Base-by-base conservation (phyloP, 495 filamentous ascomycete species). In the Aspergillus homomorphus region DNA sequence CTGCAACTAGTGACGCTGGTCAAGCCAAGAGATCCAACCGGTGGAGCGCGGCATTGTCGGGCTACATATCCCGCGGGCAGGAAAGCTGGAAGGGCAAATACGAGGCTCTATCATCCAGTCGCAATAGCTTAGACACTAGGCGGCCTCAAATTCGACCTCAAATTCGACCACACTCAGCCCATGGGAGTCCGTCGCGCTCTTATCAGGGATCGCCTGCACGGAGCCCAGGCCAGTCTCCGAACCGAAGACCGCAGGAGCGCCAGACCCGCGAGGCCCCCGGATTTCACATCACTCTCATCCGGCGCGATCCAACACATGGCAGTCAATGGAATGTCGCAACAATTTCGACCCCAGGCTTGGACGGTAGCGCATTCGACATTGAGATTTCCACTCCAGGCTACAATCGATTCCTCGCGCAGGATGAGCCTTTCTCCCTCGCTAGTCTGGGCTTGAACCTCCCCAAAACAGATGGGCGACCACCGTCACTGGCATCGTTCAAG, bases 261-360 rank as follows among this genome's bases (percentile, higher is more conserved):
- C 3, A 51, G 33, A 15, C 50, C 51, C 45, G 55, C 12, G 24
- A 64, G 30, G 48, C 55, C 64, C 56, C 66, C 14, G 69, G 72
- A 7, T 73, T 85, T 79, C 84, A 85, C n/a, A 81, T 97, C 28
- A 96, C 89, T 0, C 74, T 98, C 14, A 96, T 98, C 53, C 88
- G 94, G 15, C 88, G 94, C 33, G 91, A 97, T 72, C 88, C 91
- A 3, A 77, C 83, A 1, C 87, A 87, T 23, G 85, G 87, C 12
- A 81, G 78, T 42, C 94, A 98, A 69, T 96, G 90, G 90, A 96
- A 97, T 62, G 85, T 97, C 24, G 91, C 88, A 5, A 88, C 76
- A 44, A 84, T 96, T 43, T 78, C 79, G 20, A 82, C 77, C 4
- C 61, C 69, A 4, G 63, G 60, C 18, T 57, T 67, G 53, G 69